Conservation (phyloP, 2,329 filamentous ascomycete species). For the Fusarium incarnatum region DNA sequence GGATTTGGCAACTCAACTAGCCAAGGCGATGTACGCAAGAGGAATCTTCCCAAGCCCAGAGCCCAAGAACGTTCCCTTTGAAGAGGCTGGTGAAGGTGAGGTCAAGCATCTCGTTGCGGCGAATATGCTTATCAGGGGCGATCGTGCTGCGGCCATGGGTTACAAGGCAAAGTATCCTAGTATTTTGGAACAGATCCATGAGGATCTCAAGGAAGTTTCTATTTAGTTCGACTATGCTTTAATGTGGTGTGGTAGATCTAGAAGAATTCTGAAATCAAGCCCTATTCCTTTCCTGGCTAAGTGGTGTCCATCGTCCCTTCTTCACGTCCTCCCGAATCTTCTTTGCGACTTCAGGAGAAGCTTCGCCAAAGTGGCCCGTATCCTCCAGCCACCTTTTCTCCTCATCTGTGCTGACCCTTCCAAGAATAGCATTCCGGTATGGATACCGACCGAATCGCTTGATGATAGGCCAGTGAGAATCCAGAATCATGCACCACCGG, state of each 20-base stretch:
- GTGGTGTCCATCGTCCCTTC: neutral
- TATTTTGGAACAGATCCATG: neutral
- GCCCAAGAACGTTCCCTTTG: neutral
- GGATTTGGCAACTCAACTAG: slow-evolving; percentile 7
- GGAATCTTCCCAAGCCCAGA: neutral
- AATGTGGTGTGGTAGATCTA: too few species aligned
- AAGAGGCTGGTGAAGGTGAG: slow-evolving; percentile 15
- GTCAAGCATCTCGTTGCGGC: slow-evolving; percentile 13
- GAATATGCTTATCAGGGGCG: slow-evolving; percentile 22
- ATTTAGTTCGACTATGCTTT: neutral
- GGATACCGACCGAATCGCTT: slow-evolving; percentile 7
- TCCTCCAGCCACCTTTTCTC: slow-evolving; percentile 9
- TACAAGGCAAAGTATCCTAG: neutral
- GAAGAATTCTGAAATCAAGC: too few species aligned
- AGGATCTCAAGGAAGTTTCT: slow-evolving; percentile 6
- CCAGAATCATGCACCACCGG: slow-evolving; percentile 25
- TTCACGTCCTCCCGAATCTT: neutral
- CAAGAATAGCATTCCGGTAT: slow-evolving; percentile 7
- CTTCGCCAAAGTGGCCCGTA: neutral
- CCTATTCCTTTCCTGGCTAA: neutral
- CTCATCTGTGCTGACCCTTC: neutral
- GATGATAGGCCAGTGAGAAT: slow-evolving; percentile 23
- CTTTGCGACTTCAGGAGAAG: neutral
- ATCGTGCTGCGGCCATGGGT: slow-evolving; percentile 10
- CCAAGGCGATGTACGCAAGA: neutral